phyloP scores from a whole-genome alignment of 2,329 filamentous ascomycete species.

The Penicillium sp. region DNA sequence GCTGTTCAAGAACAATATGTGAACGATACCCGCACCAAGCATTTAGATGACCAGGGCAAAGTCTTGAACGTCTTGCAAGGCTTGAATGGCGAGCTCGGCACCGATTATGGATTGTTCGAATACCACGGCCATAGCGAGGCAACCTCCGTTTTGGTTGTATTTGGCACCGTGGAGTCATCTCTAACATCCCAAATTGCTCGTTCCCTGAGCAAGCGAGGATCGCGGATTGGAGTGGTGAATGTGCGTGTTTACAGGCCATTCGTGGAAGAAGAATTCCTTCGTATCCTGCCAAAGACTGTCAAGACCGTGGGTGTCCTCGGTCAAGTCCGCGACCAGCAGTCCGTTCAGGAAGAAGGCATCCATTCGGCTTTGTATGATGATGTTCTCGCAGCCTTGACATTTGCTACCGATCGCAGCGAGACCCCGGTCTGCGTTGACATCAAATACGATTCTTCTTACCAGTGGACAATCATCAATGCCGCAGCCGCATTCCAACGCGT shows the following conservation, averaged over 20 bases:
- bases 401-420: slow-evolving; percentile 64
- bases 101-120: slow-evolving; percentile 88
- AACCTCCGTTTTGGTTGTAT: slow-evolving; percentile 81
- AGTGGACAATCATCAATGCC: slow-evolving; percentile 54
- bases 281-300: slow-evolving; percentile 69
- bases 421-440: slow-evolving; percentile 69
- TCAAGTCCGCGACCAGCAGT: slow-evolving; percentile 71
- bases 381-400: slow-evolving; percentile 78
- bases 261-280: slow-evolving; percentile 88
- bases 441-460: slow-evolving; percentile 77
- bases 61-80: slow-evolving; percentile 65
- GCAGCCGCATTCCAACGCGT: slow-evolving; percentile 45
- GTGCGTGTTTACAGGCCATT: slow-evolving; percentile 95
- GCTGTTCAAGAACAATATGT: slow-evolving; percentile 58
- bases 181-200: slow-evolving; percentile 75
- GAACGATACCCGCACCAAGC: slow-evolving; percentile 63
- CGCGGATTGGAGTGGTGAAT: slow-evolving; percentile 80
- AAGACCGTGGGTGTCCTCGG: slow-evolving; percentile 80
- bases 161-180: slow-evolving; percentile 87
- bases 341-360: slow-evolving; percentile 68
- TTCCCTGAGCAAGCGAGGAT: slow-evolving; percentile 66
- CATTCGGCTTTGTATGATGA: slow-evolving; percentile 91
- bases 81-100: slow-evolving; percentile 88
- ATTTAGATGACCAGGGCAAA: slow-evolving; percentile 67
- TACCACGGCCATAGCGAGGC: slow-evolving; percentile 80